Evolutionary conservation across 805 yeast species (phyloP).

Genomic region (Ogataea siamensis): DNA sequence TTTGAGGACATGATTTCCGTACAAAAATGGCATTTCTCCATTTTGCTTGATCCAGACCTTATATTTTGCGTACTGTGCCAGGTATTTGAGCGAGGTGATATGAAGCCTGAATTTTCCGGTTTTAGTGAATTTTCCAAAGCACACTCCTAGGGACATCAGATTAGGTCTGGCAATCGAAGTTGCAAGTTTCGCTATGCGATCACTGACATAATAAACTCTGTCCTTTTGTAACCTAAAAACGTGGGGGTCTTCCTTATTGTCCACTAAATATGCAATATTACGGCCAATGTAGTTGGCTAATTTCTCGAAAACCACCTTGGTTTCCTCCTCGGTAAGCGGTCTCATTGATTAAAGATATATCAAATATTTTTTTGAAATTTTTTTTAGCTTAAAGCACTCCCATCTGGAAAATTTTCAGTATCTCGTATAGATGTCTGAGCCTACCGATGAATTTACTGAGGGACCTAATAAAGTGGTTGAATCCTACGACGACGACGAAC

Average conservation of each 20-base stretch:
- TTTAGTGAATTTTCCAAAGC: slow-evolving; percentile 96
- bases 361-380: slow-evolving; percentile 9
- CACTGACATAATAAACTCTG: slow-evolving; percentile 90
- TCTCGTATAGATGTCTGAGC: slow-evolving; percentile 6
- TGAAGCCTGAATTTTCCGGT: slow-evolving; percentile 95
- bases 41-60: slow-evolving; percentile 95
- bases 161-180: slow-evolving; percentile 87
- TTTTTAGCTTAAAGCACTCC: slow-evolving; percentile 7
- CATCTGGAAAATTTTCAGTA: slow-evolving; percentile 10
- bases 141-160: slow-evolving; percentile 88
- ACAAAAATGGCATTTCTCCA: slow-evolving; percentile 98
- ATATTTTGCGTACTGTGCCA: slow-evolving; percentile 86
- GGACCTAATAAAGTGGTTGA: slow-evolving; percentile 10
- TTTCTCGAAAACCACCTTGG: slow-evolving; percentile 93
- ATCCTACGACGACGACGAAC: slow-evolving; percentile 13
- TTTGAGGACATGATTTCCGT: slow-evolving; percentile 93
- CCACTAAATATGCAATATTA: slow-evolving; percentile 83
- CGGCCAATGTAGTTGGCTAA: slow-evolving; percentile 96
- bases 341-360: slow-evolving; percentile 54
- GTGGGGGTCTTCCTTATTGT: slow-evolving; percentile 83
- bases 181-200: slow-evolving; percentile 78
- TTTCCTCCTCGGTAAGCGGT: slow-evolving; percentile 94
- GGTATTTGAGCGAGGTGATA: slow-evolving; percentile 80
- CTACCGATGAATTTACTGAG: slow-evolving; percentile 9
- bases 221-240: slow-evolving; percentile 96